phyloP scores from a whole-genome alignment of 352 stramenopile species.

The Lagenidium sp. region DNA sequence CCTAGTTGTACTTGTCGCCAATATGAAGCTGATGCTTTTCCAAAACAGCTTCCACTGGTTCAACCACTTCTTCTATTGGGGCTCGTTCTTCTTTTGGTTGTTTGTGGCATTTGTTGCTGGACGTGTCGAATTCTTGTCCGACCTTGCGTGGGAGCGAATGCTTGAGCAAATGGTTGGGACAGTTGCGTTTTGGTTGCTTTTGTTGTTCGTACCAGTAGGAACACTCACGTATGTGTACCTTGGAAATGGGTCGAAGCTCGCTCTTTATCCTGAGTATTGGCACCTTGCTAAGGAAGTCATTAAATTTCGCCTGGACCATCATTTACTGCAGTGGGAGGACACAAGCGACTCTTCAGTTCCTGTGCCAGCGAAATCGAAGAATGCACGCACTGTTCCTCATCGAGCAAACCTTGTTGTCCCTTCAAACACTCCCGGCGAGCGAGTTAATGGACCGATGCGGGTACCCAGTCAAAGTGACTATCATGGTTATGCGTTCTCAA shows the following conservation, averaged over 20 bases:
- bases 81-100: slow-evolving; percentile 57
- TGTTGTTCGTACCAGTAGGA: slow-evolving; percentile 42
- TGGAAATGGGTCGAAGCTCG: slow-evolving; percentile 39
- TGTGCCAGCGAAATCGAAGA: slow-evolving; percentile 18
- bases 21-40: slow-evolving; percentile 70
- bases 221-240: slow-evolving; percentile 44
- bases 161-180: slow-evolving; percentile 49
- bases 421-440: slow-evolving; percentile 9
- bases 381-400: slow-evolving; percentile 2
- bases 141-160: slow-evolving; percentile 70
- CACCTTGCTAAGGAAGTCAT: slow-evolving; percentile 67
- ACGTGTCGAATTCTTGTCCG: slow-evolving; percentile 39
- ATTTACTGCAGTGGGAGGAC: slow-evolving; percentile 55
- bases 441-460: not conserved
- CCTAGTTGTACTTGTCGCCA: slow-evolving; percentile 64
- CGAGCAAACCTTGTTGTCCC: slow-evolving; percentile 30
- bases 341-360: slow-evolving; percentile 41
- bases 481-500: slow-evolving; percentile 70
- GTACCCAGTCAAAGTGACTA: slow-evolving; percentile 20
- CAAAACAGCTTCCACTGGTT: slow-evolving; percentile 67
- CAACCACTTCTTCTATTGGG: slow-evolving; percentile 57
- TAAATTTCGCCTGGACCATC: slow-evolving; percentile 52
- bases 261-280: slow-evolving; percentile 69
- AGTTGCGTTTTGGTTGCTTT: slow-evolving; percentile 44
- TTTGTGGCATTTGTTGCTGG: slow-evolving; percentile 46